Base-by-base conservation (phyloP, 345 rosid species). In the Rubroshorea leprosula region DNA sequence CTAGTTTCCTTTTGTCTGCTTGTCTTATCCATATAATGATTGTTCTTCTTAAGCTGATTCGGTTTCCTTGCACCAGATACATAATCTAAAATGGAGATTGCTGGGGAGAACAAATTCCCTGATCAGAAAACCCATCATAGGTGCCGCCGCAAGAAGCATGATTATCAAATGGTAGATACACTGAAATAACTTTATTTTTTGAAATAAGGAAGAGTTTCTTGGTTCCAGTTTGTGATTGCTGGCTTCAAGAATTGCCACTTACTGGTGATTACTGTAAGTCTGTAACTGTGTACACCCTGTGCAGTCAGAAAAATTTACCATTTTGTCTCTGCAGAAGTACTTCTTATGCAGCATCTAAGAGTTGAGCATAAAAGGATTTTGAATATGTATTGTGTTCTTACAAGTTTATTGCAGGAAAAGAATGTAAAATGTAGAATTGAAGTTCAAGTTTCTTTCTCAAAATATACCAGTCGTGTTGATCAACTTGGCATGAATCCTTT, bases 121-220 rank as follows among this genome's bases (percentile, higher is more conserved):
- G 92, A 89, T 62, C 82, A 77, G 64, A 93, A 87, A 68, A 58
- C 71, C n/a, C 97, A 85, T 48, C 72, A 85, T 69, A 78, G 97
- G 72, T 80, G 86, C 60, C 87, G 96, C 2, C 81, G 90, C 23
- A 89, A 89, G 89, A 87, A 90, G 73, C 83, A 89, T 47, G 97
- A 93, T 55, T 83, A 63, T 57, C 82, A 85, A 73, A 80, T 83
- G 85, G 70, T n/a, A n/a, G n/a, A n/a, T 78, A 58, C 87, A 22
- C 60, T 76, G 64, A 78, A 69, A 70, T 90, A 51, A 63, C 17
- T 6, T 1, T n/a, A 26, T 60, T 63, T 57, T 54, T 63, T 46
- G 65, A 54, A 56, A 29, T 15, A 39, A 24, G 57, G 38, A 1
- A 27, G 17, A 18, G 20, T 31, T 35, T 16, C 47, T 13, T 46